phyloP scores from a whole-genome alignment of 1,284 basidiomycete genomes.

The Thecaphora thlaspeos region DNA sequence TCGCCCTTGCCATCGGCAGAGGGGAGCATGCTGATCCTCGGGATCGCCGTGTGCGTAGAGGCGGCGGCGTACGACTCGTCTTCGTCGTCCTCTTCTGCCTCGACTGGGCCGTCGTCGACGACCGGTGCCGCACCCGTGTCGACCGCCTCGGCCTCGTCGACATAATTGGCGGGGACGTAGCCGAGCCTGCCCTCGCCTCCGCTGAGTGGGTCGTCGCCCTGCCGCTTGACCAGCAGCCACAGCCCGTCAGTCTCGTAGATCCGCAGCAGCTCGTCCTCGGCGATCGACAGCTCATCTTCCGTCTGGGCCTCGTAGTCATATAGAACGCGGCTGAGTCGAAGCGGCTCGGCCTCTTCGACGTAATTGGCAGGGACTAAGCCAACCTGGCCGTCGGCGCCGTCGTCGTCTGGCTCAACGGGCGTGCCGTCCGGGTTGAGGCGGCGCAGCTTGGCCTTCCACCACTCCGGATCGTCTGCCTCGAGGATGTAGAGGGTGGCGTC shows the following conservation, averaged over 20 bases:
- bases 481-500: slow-evolving; percentile 55
- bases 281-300: slow-evolving; percentile 51
- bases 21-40: slow-evolving; percentile 34
- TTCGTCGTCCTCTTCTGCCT: slow-evolving; percentile 35
- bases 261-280: slow-evolving; percentile 49
- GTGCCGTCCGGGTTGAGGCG: slow-evolving; percentile 27
- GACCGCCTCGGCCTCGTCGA: slow-evolving; percentile 50
- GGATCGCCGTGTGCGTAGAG: slow-evolving; percentile 21
- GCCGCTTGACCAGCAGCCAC: slow-evolving; percentile 55
- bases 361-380: slow-evolving; percentile 57
- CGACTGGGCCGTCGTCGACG: slow-evolving; percentile 7
- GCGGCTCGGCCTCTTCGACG: slow-evolving; percentile 51
- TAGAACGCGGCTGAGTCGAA: slow-evolving; percentile 47
- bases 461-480: slow-evolving; percentile 53
- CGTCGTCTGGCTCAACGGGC: slow-evolving; percentile 21
- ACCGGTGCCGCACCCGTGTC: slow-evolving; percentile 38
- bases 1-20: slow-evolving; percentile 43
- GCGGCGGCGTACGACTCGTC: slow-evolving; percentile 24
- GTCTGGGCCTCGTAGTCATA: slow-evolving; percentile 55
- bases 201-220: slow-evolving; percentile 40
- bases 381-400: slow-evolving; percentile 19
- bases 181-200: slow-evolving; percentile 44
- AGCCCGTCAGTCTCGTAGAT: slow-evolving; percentile 51
- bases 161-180: slow-evolving; percentile 55
- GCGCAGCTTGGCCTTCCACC: slow-evolving; percentile 55